Evolutionary conservation across 441 rosid genomes (phyloP).

Genomic region (Lepidium campestre): DNA sequence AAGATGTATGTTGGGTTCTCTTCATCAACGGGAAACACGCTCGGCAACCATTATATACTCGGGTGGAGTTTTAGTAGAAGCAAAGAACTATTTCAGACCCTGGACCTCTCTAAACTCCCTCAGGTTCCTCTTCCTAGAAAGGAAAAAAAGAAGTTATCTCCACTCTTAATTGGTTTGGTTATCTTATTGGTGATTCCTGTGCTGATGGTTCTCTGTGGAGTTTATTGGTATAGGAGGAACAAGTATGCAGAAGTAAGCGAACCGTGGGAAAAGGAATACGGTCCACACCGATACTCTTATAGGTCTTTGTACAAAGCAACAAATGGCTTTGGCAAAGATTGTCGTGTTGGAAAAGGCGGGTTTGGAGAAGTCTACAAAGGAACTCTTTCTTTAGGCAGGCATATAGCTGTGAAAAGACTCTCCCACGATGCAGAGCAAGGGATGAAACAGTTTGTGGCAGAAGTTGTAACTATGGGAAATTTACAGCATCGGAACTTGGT

Average conservation of each 20-base stretch:
- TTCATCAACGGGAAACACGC: not conserved
- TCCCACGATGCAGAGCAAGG: constrained; percentile 7
- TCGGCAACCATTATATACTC: constrained; percentile 11
- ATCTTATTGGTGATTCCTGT: not conserved
- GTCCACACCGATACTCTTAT: constrained; percentile 7
- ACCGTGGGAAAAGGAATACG: constrained; percentile 18
- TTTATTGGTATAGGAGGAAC: not conserved
- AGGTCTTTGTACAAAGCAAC: constrained; percentile 24
- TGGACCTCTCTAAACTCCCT: constrained; percentile 17
- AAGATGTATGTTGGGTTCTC: constrained; percentile 17
- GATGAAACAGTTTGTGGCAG: constrained; percentile 24
- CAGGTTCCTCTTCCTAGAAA: not conserved
- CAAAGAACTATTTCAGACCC: not conserved
- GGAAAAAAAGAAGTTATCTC: not conserved
- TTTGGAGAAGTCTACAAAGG: constrained; percentile 23
- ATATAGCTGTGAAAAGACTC: constrained; percentile 17
- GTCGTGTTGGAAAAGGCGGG: constrained; percentile 18
- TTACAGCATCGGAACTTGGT: constrained; percentile 11
- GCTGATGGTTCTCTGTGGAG: not conserved
- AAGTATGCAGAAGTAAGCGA: constrained; percentile 8
- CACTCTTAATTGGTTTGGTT: not conserved
- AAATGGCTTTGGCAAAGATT: constrained; percentile 5
- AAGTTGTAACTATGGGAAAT: constrained; percentile 16
- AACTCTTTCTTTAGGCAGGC: not conserved
- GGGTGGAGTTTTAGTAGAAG: constrained; percentile 20